These are phyloP conservation scores for Nothomitra cinnamomea DNA, from an alignment of 2,329 filamentous ascomycete genomes.

Conservation along the genomic window DNA sequence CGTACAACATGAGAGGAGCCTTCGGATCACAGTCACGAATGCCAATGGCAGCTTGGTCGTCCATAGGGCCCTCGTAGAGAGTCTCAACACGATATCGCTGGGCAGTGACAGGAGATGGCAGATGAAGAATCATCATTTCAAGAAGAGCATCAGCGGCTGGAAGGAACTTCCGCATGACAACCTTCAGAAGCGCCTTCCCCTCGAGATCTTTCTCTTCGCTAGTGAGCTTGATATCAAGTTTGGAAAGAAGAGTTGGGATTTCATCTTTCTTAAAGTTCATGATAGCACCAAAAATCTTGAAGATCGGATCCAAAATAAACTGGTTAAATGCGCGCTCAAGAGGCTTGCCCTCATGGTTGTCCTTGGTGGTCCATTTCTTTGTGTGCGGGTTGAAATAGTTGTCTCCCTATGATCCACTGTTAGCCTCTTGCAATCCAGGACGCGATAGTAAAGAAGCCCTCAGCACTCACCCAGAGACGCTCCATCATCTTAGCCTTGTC, in stretches of 20 bases:
- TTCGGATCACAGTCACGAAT: conserved; percentile 98
- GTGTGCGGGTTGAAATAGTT: conserved; percentile 99
- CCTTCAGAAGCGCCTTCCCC: conserved; percentile 96
- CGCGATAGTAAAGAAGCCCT: neutral
- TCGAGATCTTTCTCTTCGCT: conserved; percentile 80
- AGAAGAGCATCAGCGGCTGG: conserved; percentile 93
- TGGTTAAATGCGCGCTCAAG: conserved; percentile 99
- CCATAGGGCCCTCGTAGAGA: conserved; percentile 90
- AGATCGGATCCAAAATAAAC: conserved; percentile 99
- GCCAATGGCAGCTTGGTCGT: conserved; percentile 85
- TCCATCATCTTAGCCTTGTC: conserved; percentile 99
- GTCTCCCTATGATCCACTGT: conserved; percentile 46
- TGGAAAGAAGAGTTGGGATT: conserved; percentile 63
- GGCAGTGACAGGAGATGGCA: conserved; percentile 87
- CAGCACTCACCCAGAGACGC: conserved; percentile 73
- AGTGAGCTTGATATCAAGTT: conserved; percentile 87
- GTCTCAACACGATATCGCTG: conserved; percentile 98
- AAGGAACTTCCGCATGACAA: conserved; percentile 97
- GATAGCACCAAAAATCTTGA: conserved; percentile 92
- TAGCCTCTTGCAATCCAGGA: neutral
- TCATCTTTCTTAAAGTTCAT: conserved; percentile 99
- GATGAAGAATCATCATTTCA: conserved; percentile 99
- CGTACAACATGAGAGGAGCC: conserved; percentile 98
- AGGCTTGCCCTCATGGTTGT: conserved; percentile 65
- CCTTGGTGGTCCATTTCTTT: conserved; percentile 98